Evolutionary conservation across 257 asterid genomes (phyloP), one percentile per base, ranked within the genome.

Genomic region (Salvia rosmarinus): DNA sequence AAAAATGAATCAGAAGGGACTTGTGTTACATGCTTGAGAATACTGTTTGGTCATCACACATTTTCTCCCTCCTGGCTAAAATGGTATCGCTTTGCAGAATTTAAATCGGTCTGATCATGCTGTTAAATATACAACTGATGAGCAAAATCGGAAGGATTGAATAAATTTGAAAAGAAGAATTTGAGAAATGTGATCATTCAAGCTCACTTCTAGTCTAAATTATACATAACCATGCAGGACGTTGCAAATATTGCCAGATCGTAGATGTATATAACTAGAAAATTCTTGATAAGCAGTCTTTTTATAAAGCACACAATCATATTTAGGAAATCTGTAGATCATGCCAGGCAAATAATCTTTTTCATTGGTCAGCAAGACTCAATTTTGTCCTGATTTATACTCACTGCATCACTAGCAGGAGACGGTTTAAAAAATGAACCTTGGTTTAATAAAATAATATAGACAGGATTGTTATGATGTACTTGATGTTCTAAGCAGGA

Each of bases 1-100:
- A 67, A 81, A 89, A 73, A 74, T 12, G 76, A 40, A 82, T 86
- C 71, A 78, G 82, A 17, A 79, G 87, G 81, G 78, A 75, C 75
- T 80, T 83, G 13, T 84, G 82, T 63, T 81, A 81, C 62, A n/a
- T 82, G 52, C 86, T 82, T 13, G 43, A 30, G 50, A 71, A 43
- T 32, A 44, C 37, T 70, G 56, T 47, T 20, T 47, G 23, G 30
- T 60, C 55, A 72, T 21, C n/a, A n/a, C n/a, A n/a, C 2, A 14
- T 8, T 6, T 17, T 17, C 43, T 46, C 55, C 19, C 62, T 20
- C 6, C 12, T 34, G 3, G 49, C 59, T 70, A 13, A 13, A 56
- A 43, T 57, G 75, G 67, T 57, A 57, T 70, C 47, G 7, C 19
- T 58, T 57, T 58, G 13, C 16, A 14, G 47, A 25, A 70, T 70